These are phyloP conservation scores for Kurtzmaniella fragi DNA, from an alignment of 805 yeast species.

Conservation along the genomic window DNA sequence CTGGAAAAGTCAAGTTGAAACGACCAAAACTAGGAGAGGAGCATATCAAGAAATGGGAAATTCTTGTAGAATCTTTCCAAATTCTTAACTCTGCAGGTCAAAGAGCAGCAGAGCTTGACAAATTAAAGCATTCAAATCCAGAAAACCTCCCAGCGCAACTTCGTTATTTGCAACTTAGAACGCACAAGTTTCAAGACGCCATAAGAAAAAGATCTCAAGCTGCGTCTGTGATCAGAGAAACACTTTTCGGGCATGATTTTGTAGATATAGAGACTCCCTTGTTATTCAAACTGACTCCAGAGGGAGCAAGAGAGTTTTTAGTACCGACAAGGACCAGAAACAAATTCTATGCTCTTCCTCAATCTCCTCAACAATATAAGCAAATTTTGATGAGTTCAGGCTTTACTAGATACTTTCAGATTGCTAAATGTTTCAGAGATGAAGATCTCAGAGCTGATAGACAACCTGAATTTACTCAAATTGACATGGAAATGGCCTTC, in stretches of 20 bases:
- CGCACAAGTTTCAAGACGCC: conserved; percentile 49
- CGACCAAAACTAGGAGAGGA: conserved; percentile 15
- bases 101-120: conserved; percentile 64
- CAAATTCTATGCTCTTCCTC: conserved; percentile 84
- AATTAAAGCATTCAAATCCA: conserved; percentile 45
- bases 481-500: conserved; percentile 93
- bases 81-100: conserved; percentile 59
- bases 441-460: conserved; percentile 93
- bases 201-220: conserved; percentile 54
- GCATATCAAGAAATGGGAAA: conserved; percentile 43
- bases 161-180: conserved; percentile 76
- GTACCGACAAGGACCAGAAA: conserved; percentile 76
- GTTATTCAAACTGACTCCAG: conserved; percentile 93
- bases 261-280: conserved; percentile 90
- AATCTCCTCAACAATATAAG: conserved; percentile 96
- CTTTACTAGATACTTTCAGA: conserved; percentile 75
- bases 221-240: conserved; percentile 41
- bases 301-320: conserved; percentile 93
- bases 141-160: conserved; percentile 71
- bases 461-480: conserved; percentile 96
- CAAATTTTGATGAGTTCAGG: conserved; percentile 95
- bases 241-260: conserved; percentile 43
- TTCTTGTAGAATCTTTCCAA: conserved; percentile 47
- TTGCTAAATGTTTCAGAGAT: conserved; percentile 93
- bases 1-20: conserved; percentile 46